A percentile compares a stretch with the other conserved stretches of the same genome.
Evolutionary conservation across 768 basidiomycete genomes (phyloP).

Genomic region (Calocera cornea): DNA sequence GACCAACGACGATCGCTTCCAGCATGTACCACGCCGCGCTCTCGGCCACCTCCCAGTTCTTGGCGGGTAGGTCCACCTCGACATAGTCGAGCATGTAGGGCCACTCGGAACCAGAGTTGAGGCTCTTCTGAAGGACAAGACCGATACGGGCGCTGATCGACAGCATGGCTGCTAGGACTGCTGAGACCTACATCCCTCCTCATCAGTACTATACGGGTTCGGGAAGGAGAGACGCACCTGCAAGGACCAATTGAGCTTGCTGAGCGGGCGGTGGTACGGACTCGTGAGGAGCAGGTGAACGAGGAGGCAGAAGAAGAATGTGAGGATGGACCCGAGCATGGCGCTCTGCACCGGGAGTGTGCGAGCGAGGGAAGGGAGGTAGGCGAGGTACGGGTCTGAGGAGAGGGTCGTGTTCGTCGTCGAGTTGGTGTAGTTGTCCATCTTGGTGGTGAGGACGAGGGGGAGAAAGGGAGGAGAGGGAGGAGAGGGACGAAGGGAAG

Average conservation of each 20-base stretch:
- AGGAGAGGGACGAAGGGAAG: neutral
- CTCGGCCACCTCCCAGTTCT: slow-evolving; percentile 51
- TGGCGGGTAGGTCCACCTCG: slow-evolving; percentile 60
- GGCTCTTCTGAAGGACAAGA: slow-evolving; percentile 50
- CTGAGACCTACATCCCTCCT: slow-evolving; percentile 37
- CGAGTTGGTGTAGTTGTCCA: slow-evolving; percentile 5
- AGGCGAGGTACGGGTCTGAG: slow-evolving; percentile 62
- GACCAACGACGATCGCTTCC: slow-evolving; percentile 68
- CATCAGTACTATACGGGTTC: too few relatives aligned
- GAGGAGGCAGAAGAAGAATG: slow-evolving; percentile 71
- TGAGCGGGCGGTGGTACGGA: slow-evolving; percentile 91
- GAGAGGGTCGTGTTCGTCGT: slow-evolving; percentile 10
- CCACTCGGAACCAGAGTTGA: slow-evolving; percentile 58
- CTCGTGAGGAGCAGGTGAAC: slow-evolving; percentile 90
- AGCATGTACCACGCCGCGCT: slow-evolving; percentile 73
- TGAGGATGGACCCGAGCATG: slow-evolving; percentile 68
- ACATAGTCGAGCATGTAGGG: slow-evolving; percentile 95
- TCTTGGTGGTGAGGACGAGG: neutral
- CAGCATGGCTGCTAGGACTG: slow-evolving; percentile 65
- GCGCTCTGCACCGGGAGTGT: slow-evolving; percentile 87
- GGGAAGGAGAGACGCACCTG: slow-evolving; percentile 39
- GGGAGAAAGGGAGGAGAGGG: neutral
- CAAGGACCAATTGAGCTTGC: slow-evolving; percentile 79
- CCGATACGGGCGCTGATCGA: slow-evolving; percentile 65
- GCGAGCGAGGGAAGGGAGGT: slow-evolving; percentile 66